Evolutionary conservation across 805 yeast genomes (phyloP), one percentile per base, ranked within the genome.

Genomic region (Kodamaea kakaduensis): DNA sequence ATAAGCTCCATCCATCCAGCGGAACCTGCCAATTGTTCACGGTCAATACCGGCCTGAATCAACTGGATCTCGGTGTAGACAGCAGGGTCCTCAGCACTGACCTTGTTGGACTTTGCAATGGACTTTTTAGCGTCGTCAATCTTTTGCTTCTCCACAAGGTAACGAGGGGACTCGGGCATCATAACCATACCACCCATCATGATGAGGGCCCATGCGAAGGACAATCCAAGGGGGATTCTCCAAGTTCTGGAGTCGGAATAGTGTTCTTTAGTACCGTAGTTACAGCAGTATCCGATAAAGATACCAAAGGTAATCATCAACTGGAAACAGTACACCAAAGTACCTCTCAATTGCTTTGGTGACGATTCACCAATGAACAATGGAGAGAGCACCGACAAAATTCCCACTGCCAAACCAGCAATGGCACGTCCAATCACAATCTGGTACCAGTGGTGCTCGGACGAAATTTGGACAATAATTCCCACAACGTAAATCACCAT

Each of bases 161-260:
- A 54, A 12, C 58, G 30, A 8, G 58, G 58, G 10, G 58, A 52
- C 36, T 54, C 58, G 6, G 58, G 58, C 58, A 54, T 54, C 36
- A 37, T 41, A 3, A 49, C 32, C 58, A 54, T 54, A 31, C 50
- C 58, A 9, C 33, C 36, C 12, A 47, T 42, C 45, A 54, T 40
- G 37, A 54, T 37, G 6, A 51, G 29, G 10, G 58, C 56, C 58
- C 58, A 54, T 4, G 48, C 51, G 33, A 51, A 54, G 32, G 56
- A 52, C 31, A 54, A 38, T 4, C 58, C 58, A 44, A 54, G 44
- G 9, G 58, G 58, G 24, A 52, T 39, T 42, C 58, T 45, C 58
- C 58, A 54, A 32, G 48, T 54, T 17, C 48, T 42, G 22, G 55
- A 46, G 42, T 44, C 53, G 35, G 58, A 51, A 12, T 16, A 26